These are phyloP conservation scores for Spencermartinsiella europaea DNA, from an alignment of 805 yeast genomes.

Conservation along the genomic window DNA sequence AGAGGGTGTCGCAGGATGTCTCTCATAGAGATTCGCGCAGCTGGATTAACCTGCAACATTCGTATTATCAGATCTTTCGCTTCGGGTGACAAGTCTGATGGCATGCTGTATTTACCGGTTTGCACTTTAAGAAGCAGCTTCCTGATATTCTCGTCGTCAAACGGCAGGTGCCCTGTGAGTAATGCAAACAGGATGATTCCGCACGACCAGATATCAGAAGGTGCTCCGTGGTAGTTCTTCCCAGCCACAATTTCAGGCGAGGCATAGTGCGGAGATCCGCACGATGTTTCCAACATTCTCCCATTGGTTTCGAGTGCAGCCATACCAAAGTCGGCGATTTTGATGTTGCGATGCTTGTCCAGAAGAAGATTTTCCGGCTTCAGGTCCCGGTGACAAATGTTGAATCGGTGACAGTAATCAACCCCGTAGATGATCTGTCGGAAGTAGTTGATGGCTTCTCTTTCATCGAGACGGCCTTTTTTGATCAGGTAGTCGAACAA, in stretches of 20 bases:
- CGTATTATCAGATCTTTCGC: constrained; percentile 79
- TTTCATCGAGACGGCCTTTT: constrained; percentile 80
- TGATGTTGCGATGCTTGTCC: constrained; percentile 81
- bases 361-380: constrained; percentile 76
- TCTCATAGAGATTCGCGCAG: constrained; percentile 68
- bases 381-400: constrained; percentile 83
- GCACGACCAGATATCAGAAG: constrained; percentile 97
- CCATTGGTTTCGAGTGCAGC: constrained; percentile 89
- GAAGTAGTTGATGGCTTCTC: constrained; percentile 86
- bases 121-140: constrained; percentile 84
- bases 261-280: constrained; percentile 98
- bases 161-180: constrained; percentile 91
- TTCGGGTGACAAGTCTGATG: constrained; percentile 68
- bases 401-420: constrained; percentile 76
- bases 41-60: constrained; percentile 82
- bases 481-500: constrained; percentile 86
- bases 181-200: constrained; percentile 93
- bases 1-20: constrained; percentile 79
- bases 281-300: constrained; percentile 82
- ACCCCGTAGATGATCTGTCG: constrained; percentile 81
- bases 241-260: constrained; percentile 98
- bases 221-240: constrained; percentile 90
- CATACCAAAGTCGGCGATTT: constrained; percentile 98
- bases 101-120: constrained; percentile 81
- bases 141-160: constrained; percentile 93